Base-by-base conservation (phyloP, 768 basidiomycete genomes). In the Auriscalpium orientale region DNA sequence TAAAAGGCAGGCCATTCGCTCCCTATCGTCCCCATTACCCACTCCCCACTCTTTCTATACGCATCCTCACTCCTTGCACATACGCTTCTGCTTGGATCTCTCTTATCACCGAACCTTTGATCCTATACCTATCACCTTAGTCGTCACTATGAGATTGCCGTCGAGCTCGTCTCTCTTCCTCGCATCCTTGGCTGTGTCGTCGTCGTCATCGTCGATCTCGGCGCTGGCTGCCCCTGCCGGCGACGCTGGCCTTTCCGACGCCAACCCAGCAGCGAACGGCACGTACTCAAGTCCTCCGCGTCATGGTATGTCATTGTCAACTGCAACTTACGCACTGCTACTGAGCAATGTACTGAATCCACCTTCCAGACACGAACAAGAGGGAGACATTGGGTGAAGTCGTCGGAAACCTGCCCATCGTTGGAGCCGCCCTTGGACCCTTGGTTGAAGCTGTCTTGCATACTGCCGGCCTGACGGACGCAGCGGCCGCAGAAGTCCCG, bases 121-220 rank as follows among this genome's bases (percentile, higher is more conserved):
- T 33, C 44, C 50, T 51, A 18, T 33, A 38, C 34, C 18, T 58
- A 46, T 51, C 18, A 54, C 16, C 50, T 51, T n/a, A n/a, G n/a
- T n/a, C 56, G 49, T 49, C 58, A 55, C 44, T 58, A 71, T 71
- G 70, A 67, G 59, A 54, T 47, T 70, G 50, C 62, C 67, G 2
- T 54, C 67, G 43, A 68, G 69, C 63, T 70, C 70, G 46, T 71
- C 70, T n/a, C 44, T 71, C 45, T 15, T 71, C 53, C 56, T 71
- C 43, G 69, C 68, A 8, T 61, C 67, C 16, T 62, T 71, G 47
- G 70, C 68, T 16, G 56, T 64, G 37, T 62, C 66, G 4, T 66
- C 69, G 0, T 68, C 67, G 16, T 59, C 68, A 1, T 61, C 63
- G 2, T 70, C 70, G n/a, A 58, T 68, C 18, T 63, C 64, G 34